Percentiles rank a stretch among this genome's conserved stretches.
Evolutionary conservation across 106 monocot species (phyloP).

Genomic region (Acanthochlamys bracteata): DNA sequence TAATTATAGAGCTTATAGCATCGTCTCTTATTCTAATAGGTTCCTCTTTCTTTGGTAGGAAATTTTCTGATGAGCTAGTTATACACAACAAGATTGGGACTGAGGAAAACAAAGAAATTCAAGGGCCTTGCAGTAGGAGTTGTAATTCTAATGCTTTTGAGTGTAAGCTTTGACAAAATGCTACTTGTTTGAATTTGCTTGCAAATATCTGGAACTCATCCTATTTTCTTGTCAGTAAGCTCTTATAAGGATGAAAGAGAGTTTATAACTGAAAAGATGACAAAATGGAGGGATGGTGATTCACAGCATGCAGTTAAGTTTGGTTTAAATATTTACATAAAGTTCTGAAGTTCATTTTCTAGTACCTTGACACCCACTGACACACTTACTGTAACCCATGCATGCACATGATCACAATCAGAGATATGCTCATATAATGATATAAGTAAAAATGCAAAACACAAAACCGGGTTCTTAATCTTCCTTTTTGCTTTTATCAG

Average conservation of each 20-base stretch:
- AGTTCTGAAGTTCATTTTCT: neutral
- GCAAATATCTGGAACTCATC: neutral
- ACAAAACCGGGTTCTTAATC: too few relatives aligned
- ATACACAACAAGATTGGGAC: conserved; percentile 2
- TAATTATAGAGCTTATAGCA: neutral
- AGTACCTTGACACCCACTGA: too few relatives aligned
- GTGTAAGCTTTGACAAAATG: conserved; percentile 10
- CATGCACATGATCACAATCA: too few relatives aligned
- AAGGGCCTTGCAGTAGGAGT: conserved; percentile 5
- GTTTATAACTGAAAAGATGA: conserved; percentile 15
- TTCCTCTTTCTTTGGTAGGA: conserved; percentile 4
- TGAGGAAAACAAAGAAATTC: conserved; percentile 7
- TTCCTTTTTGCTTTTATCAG: conserved; percentile 17
- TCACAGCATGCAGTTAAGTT: conserved; percentile 43
- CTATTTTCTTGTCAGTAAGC: neutral
- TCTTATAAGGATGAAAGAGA: conserved; percentile 16
- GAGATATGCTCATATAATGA: too few relatives aligned
- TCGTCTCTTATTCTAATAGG: too few relatives aligned
- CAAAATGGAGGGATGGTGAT: conserved; percentile 56
- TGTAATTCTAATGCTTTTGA: conserved; percentile 2
- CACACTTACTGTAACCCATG: too few relatives aligned
- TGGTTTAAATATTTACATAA: neutral
- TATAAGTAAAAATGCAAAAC: too few relatives aligned
- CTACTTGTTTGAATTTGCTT: neutral
- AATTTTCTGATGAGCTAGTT: too few relatives aligned